Percentiles rank a stretch among this genome's conserved stretches.
phyloP scores from a whole-genome alignment of 805 yeast genomes.

The Zygoascus bituminiphila region DNA sequence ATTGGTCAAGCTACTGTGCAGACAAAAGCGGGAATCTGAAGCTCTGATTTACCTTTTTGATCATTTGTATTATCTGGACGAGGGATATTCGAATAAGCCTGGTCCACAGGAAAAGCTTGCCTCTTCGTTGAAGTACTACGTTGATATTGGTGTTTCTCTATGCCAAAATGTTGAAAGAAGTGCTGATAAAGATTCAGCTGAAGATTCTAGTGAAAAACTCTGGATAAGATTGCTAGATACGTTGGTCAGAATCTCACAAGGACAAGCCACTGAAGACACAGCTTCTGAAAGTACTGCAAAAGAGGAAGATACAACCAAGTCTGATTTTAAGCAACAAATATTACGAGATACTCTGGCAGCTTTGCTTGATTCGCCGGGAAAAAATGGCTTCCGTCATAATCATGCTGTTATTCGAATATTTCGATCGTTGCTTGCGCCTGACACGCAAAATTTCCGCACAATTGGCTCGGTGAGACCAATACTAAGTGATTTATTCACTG shows the following conservation, averaged over 20 bases:
- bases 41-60: constrained; percentile 27
- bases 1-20: constrained; percentile 20
- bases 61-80: constrained; percentile 16
- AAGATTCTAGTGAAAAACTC: constrained; percentile 19
- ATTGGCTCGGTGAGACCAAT: constrained; percentile 53
- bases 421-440: constrained; percentile 33
- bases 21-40: constrained; percentile 20
- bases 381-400: constrained; percentile 13
- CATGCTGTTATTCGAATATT: constrained; percentile 47
- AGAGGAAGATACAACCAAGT: constrained; percentile 1
- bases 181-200: constrained; percentile 1
- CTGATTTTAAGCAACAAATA: constrained; percentile 9
- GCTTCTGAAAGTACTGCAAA: constrained; percentile 18
- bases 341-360: constrained; percentile 15
- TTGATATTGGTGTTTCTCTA: constrained; percentile 17
- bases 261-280: constrained; percentile 21
- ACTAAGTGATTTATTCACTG: constrained; percentile 52
- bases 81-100: constrained; percentile 6
- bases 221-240: constrained; percentile 36
- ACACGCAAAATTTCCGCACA: constrained; percentile 38
- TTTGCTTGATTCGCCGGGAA: constrained; percentile 31
- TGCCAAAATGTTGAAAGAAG: constrained; percentile 13
- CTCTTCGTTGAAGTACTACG: constrained; percentile 11
- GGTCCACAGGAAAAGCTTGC: neutral
- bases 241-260: constrained; percentile 25